Percentiles rank a stretch among this genome's conserved stretches.
Evolutionary conservation across 2,329 filamentous ascomycete genomes (phyloP).

Genomic region (Macrophomina tecta): DNA sequence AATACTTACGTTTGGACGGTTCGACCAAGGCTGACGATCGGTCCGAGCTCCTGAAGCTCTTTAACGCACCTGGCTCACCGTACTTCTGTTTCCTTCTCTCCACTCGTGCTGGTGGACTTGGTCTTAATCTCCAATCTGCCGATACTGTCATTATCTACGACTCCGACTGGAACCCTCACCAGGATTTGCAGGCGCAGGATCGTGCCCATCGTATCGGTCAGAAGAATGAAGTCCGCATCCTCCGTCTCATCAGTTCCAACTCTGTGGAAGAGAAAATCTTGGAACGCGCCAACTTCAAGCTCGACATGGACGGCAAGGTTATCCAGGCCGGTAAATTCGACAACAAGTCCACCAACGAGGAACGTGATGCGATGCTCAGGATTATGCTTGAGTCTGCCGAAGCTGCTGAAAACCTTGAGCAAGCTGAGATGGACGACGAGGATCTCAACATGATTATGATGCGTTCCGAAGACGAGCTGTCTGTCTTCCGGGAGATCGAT

Average conservation of each 20-base stretch:
- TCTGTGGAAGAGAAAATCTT: constrained; percentile 99
- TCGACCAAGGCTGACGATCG: constrained; percentile 98
- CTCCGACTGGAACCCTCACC: constrained; percentile 99
- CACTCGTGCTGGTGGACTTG: constrained; percentile 95
- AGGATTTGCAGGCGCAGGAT: constrained; percentile 98
- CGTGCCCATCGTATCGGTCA: constrained; percentile 99
- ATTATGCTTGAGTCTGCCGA: constrained; percentile 86
- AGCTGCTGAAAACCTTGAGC: constrained; percentile 73
- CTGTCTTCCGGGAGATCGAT: constrained; percentile 82
- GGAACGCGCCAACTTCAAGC: constrained; percentile 94
- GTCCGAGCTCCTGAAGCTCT: constrained; percentile 84
- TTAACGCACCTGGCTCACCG: constrained; percentile 87
- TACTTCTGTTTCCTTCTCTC: constrained; percentile 99
- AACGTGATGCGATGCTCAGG: constrained; percentile 94
- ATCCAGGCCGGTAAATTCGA: constrained; percentile 99
- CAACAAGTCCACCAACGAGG: constrained; percentile 98
- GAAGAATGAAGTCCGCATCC: constrained; percentile 98
- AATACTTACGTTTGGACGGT: constrained; percentile 92
- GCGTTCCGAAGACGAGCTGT: constrained; percentile 80
- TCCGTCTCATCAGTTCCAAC: constrained; percentile 93
- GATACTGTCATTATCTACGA: constrained; percentile 99
- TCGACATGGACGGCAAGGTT: constrained; percentile 99
- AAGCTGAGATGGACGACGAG: constrained; percentile 98
- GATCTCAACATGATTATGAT: constrained; percentile 95
- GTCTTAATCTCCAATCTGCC: constrained; percentile 94